A percentile compares a stretch with the other conserved stretches of the same genome.
These are phyloP conservation scores for Ophiostoma fasciatum DNA, from an alignment of 2,329 filamentous ascomycete genomes.

Conservation along the genomic window DNA sequence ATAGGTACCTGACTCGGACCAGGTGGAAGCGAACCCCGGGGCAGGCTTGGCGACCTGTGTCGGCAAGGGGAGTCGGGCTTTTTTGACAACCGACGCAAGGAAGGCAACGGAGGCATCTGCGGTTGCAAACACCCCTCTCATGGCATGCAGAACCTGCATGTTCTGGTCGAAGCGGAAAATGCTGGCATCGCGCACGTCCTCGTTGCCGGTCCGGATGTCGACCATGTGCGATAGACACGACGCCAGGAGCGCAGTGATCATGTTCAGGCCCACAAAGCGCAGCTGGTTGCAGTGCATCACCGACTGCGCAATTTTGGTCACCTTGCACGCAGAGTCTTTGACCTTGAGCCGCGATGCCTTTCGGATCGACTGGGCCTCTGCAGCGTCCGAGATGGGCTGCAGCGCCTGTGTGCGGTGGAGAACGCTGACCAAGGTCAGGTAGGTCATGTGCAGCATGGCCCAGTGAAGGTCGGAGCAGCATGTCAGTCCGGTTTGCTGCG, in stretches of 20 bases:
- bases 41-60: not conserved
- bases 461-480: conserved; percentile 1
- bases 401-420: conserved; percentile 1
- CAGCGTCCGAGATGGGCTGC: not conserved
- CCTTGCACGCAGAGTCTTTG: conserved; percentile 2
- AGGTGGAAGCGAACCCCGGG: no score
- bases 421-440: conserved; percentile 1
- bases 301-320: not conserved
- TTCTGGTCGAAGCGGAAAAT: conserved; percentile 3
- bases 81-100: not conserved
- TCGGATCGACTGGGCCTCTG: not conserved
- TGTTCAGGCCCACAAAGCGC: conserved; percentile 3
- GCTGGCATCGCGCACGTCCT: conserved; percentile 4
- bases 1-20: no score
- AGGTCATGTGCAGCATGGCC: conserved; percentile 1
- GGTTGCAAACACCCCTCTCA: conserved; percentile 1
- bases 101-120: not conserved
- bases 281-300: conserved; percentile 2
- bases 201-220: conserved; percentile 1
- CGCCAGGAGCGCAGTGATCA: conserved; percentile 3
- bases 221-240: conserved; percentile 5
- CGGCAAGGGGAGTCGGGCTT: not conserved
- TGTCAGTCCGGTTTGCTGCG: no score
- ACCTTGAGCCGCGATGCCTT: not conserved
- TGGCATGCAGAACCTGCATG: conserved; percentile 2